Evolutionary conservation across 192 early-diverging fungal species (phyloP), one percentile per base, ranked within the genome.

Genomic region (Coemansia sp.): DNA sequence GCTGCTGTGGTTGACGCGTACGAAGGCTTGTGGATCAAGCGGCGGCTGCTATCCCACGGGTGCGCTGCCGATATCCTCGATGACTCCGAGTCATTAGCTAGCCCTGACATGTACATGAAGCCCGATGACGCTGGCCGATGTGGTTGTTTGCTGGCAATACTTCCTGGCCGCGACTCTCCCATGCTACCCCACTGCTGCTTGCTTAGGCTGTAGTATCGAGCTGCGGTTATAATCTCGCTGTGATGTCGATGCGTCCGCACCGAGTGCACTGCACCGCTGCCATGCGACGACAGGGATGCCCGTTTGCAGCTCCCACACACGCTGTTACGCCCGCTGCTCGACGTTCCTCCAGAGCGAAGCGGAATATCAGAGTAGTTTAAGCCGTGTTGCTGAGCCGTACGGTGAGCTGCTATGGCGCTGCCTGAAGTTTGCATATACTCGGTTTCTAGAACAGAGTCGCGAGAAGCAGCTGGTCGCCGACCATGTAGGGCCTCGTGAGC

Each of bases 401-500:
- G 40, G 22, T 42, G 22, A 5, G 40, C 40, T 42, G 19, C 19
- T 22, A 42, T 3, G 10, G 10, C 18, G 39, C 18, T 21, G 18
- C 39, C 40, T 3, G 40, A 25, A 14, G 51, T 26, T 11, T 52
- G 51, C 21, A 26, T 21, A 10, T 34, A 36, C 3, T 52, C 51
- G 34, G 22, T 15, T 11, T n/a, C 15, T 11, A 36, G 27, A 0
- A 17, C 29, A 40, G 50, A 60, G 29, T 52, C 41, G 29, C 48
- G 47, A 23, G 42, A 41, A 31, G 55, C 45, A 0, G 19, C 37
- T 3, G 53, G 51, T 4, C 67, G 59, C 23, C 60, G 46, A 0
- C 67, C 67, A 37, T 69, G 67, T 5, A 69, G 60, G 0, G 67
- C 67, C 31, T 69, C 67, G 37, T 69, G 67, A 2, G 67, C 67